A percentile compares a stretch with the other conserved stretches of the same genome.
Evolutionary conservation across 495 filamentous ascomycete species (phyloP).

Genomic region (Aspergillus kassunensis): DNA sequence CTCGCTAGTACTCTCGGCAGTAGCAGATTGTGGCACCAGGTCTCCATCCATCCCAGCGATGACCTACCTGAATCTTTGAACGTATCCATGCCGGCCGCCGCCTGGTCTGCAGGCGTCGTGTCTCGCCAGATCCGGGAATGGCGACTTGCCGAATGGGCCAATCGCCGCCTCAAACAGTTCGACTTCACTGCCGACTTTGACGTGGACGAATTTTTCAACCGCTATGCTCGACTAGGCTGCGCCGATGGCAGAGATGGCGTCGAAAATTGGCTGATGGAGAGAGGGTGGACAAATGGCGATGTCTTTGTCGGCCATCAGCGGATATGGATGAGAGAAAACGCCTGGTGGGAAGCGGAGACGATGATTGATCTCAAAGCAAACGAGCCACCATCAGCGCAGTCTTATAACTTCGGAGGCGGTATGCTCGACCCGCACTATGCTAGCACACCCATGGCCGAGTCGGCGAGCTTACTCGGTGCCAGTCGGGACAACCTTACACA

Average conservation of each 20-base stretch:
- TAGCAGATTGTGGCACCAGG: constrained; percentile 93
- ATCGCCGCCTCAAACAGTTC: constrained; percentile 83
- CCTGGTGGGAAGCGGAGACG: constrained; percentile 97
- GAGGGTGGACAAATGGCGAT: constrained; percentile 97
- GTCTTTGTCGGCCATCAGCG: constrained; percentile 85
- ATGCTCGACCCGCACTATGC: constrained; percentile 33
- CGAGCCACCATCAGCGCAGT: constrained; percentile 25
- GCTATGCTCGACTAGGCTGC: constrained; percentile 82
- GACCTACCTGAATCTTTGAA: constrained; percentile 70
- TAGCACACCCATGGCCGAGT: constrained; percentile 49
- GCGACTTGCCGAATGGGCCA: constrained; percentile 94
- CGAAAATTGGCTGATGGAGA: constrained; percentile 90
- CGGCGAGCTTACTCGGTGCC: constrained; percentile 53
- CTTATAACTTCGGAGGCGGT: constrained; percentile 31
- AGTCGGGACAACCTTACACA: constrained; percentile 68
- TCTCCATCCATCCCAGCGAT: constrained; percentile 87
- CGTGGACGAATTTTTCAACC: constrained; percentile 78
- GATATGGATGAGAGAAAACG: constrained; percentile 89
- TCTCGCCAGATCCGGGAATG: constrained; percentile 89
- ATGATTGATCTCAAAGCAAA: constrained; percentile 88
- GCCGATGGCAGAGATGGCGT: constrained; percentile 88
- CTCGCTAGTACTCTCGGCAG: constrained; percentile 63
- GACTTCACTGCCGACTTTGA: constrained; percentile 98
- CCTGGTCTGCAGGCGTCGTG: constrained; percentile 88
- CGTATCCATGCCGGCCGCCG: constrained; percentile 54